A percentile compares a stretch with the other conserved stretches of the same genome.
These are phyloP conservation scores for Colletotrichum chrysophilum DNA, from an alignment of 2,329 filamentous ascomycete species.

Conservation along the genomic window DNA sequence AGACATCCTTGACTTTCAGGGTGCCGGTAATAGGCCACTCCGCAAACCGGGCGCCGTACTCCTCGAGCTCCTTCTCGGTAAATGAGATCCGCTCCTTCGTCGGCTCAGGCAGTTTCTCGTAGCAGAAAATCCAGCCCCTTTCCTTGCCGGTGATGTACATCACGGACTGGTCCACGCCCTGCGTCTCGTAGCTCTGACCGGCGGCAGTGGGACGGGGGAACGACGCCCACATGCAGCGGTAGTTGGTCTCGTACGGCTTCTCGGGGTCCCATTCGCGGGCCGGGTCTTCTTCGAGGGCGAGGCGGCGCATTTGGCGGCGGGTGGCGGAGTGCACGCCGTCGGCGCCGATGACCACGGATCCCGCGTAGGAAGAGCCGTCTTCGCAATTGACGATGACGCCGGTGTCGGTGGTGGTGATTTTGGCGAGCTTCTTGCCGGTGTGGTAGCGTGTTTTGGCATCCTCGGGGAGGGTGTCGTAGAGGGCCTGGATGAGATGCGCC, in stretches of 20 bases:
- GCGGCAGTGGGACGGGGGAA: constrained; percentile 27
- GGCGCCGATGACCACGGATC: constrained; percentile 44
- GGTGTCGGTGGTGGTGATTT: constrained; percentile 23
- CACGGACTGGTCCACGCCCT: constrained; percentile 27
- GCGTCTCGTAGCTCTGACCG: constrained; percentile 35
- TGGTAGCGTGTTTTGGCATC: constrained; percentile 30
- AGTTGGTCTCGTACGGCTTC: constrained; percentile 28
- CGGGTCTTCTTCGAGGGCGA: constrained; percentile 26
- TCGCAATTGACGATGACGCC: constrained; percentile 33
- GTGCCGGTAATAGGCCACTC: constrained; percentile 29
- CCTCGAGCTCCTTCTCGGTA: constrained; percentile 29
- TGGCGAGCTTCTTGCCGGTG: constrained; percentile 28
- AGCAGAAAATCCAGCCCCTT: constrained; percentile 36
- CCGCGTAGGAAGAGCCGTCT: constrained; percentile 36
- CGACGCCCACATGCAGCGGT: constrained; percentile 38
- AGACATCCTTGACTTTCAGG: constrained; percentile 35
- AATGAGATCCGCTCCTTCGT: constrained; percentile 30
- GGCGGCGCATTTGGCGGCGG: constrained; percentile 35
- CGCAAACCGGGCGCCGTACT: constrained; percentile 27
- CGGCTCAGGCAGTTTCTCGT: constrained; percentile 31
- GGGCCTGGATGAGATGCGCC: constrained; percentile 34
- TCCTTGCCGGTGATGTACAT: constrained; percentile 34
- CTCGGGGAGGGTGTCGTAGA: constrained; percentile 34
- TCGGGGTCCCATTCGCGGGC: constrained; percentile 10
- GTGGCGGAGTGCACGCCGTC: constrained; percentile 47